Evolutionary conservation across 495 filamentous ascomycete species (phyloP), one percentile per base, ranked within the genome.

Genomic region (Usnea hakonensis): DNA sequence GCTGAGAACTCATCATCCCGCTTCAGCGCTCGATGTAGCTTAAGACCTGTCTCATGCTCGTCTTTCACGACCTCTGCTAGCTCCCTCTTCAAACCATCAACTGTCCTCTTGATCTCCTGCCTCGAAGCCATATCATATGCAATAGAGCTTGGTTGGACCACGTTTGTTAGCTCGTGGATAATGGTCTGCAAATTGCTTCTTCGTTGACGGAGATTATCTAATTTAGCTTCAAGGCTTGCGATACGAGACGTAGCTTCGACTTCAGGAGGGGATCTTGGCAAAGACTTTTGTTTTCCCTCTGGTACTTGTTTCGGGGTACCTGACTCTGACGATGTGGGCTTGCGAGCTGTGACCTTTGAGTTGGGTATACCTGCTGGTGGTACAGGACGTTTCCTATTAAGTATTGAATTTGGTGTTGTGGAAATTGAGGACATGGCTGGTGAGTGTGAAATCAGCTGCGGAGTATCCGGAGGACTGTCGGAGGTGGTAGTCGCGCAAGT

Each of bases 31-130:
- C 91, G 75, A 69, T 93, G 85, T 46, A 96, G 72, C 75, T 85
- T 90, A 68, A 97, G 70, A 13, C 92, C 92, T 43, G 93, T 77
- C 64, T 96, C 92, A 69, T 96, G 90, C 69, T 91, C 85, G 73
- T 94, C 85, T 62, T 84, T 79, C 75, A 84, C 81, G 30, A 96
- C 83, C 57, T 95, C 90, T 10, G 86, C 87, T 41, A 95, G 79
- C 72, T 95, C 90, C 61, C 76, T 77, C 46, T 84, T 79, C n/a
- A 95, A 76, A 38, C 75, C 78, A 66, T 86, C 83, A 3, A 95
- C 81, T 64, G 85, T 89, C 64, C 76, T 80, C 74, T 90, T 91
- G 69, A 91, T 86, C 43, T 81, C 79, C 32, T 89, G 81, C 64
- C 87, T 78, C 33, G 78, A 77, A 48, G 77, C 75, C 58, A 80